Conservation (phyloP, 2,329 filamentous ascomycete genomes). For the Xylaria hypoxylon region DNA sequence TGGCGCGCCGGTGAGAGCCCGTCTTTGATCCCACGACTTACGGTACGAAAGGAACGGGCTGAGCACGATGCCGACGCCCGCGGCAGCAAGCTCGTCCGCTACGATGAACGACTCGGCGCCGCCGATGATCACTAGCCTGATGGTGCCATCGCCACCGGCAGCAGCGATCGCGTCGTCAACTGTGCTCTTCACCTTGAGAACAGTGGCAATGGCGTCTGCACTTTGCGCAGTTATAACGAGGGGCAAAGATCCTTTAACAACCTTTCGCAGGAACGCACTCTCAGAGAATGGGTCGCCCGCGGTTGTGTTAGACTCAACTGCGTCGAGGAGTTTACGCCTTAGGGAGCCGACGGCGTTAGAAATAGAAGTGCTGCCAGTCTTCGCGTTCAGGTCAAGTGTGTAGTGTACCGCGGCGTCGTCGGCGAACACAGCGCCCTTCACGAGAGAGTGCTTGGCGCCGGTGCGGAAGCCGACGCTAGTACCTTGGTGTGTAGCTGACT, state of each 20-base stretch:
- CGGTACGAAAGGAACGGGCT: slow-evolving; percentile 68
- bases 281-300: slow-evolving; percentile 59
- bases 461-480: slow-evolving; percentile 70
- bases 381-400: slow-evolving; percentile 63
- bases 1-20: slow-evolving; percentile 72
- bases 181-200: slow-evolving; percentile 68
- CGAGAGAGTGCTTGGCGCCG: slow-evolving; percentile 59
- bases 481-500: slow-evolving; percentile 61
- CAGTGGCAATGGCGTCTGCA: slow-evolving; percentile 70
- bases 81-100: slow-evolving; percentile 67
- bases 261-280: slow-evolving; percentile 62
- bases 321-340: slow-evolving; percentile 49
- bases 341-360: slow-evolving; percentile 54
- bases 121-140: slow-evolving; percentile 70
- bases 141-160: slow-evolving; percentile 37
- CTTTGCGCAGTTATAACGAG: slow-evolving; percentile 71
- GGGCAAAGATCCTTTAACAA: slow-evolving; percentile 64
- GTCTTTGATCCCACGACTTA: slow-evolving; percentile 69
- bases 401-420: slow-evolving; percentile 69
- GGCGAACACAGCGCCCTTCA: slow-evolving; percentile 63
- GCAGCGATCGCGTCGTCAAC: slow-evolving; percentile 59
- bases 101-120: slow-evolving; percentile 72
- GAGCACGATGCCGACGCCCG: slow-evolving; percentile 69
- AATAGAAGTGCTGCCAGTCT: slow-evolving; percentile 60
- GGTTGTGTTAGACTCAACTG: slow-evolving; percentile 56